Conservation (phyloP, 805 yeast genomes). For the Zygotorulaspora sp. region DNA sequence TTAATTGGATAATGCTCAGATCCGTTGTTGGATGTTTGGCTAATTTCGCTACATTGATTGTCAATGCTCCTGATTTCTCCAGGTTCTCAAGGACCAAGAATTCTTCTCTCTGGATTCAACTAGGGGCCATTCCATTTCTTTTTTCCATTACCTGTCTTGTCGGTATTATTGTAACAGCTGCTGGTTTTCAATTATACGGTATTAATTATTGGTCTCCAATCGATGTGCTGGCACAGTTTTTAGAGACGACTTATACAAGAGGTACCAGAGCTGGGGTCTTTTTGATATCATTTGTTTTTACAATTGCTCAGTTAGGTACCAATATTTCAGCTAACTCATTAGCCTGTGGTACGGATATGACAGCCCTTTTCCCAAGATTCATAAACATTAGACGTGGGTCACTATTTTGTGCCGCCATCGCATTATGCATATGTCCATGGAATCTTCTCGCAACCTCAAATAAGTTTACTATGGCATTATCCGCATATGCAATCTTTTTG, state of each 20-base stretch:
- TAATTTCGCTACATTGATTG: slow-evolving; percentile 73
- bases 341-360: slow-evolving; percentile 54
- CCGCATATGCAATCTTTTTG: slow-evolving; percentile 74
- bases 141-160: slow-evolving; percentile 73
- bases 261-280: slow-evolving; percentile 74
- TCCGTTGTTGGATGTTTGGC: slow-evolving; percentile 72
- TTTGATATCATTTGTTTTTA: slow-evolving; percentile 57
- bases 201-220: slow-evolving; percentile 44
- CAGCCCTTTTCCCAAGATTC: slow-evolving; percentile 53
- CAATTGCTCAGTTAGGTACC: slow-evolving; percentile 71
- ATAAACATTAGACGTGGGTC: slow-evolving; percentile 59
- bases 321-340: slow-evolving; percentile 67
- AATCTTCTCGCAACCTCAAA: slow-evolving; percentile 58
- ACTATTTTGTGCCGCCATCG: slow-evolving; percentile 61
- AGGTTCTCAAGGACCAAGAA: slow-evolving; percentile 59
- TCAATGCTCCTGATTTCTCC: slow-evolving; percentile 80
- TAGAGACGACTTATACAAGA: slow-evolving; percentile 34
- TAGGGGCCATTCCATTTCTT: slow-evolving; percentile 60
- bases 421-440: slow-evolving; percentile 76
- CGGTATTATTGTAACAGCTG: slow-evolving; percentile 75
- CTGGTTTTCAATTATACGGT: slow-evolving; percentile 45
- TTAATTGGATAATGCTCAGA: slow-evolving; percentile 65
- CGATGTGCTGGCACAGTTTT: slow-evolving; percentile 54
- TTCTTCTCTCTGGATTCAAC: slow-evolving; percentile 47
- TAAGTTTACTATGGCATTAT: slow-evolving; percentile 66